Base-by-base conservation (phyloP, 2,329 filamentous ascomycete species). In the Hymenoscyphus linearis region DNA sequence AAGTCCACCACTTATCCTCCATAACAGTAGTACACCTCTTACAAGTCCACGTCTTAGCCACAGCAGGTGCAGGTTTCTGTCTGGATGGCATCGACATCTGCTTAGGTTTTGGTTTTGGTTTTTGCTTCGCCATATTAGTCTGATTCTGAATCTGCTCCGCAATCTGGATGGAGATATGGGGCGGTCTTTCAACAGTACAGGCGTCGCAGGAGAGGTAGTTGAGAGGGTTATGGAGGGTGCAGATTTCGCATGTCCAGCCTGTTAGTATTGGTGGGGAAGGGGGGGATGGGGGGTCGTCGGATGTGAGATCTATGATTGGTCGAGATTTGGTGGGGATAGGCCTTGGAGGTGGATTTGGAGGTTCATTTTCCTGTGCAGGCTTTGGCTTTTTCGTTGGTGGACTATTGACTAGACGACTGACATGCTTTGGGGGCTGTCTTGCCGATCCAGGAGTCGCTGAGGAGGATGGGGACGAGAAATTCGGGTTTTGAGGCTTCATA, bases 161-260 rank as follows among this genome's bases (percentile, higher is more conserved):
- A 52, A 72, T 63, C 36, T 69, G 63, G 9, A 62, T 61, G 1
- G 68, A 73, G 22, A 69, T 67, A n/a, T 72, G 68, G 25, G 68
- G 70, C 12, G 72, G 70, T 58, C 78, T 75, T 68, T 81, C 76
- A 10, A 71, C 72, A 10, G 78, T 79, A 66, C 85, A 87, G 4
- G 81, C 84, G 64, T 84, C 83, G 68, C 85, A 87, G 66, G 74
- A 79, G 27, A 82, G 73, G 64, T 75, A 82, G n/a, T 66, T 73
- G 9, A 71, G 62, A 1, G 79, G 79, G 66, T 87, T 87, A 60
- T 79, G 76, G 25, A 86, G 73, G 0, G 85, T 87, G 68, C 85
- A 87, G 13, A 78, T 70, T 22, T 72, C 69, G 66, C 85, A 87
- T 10, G 74, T 75, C 85, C 85, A 87, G 52, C 83, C 84, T 83